These are phyloP conservation scores for Pseudogymnoascus sp. DNA, from an alignment of 2,329 filamentous ascomycete species.

Conservation along the genomic window DNA sequence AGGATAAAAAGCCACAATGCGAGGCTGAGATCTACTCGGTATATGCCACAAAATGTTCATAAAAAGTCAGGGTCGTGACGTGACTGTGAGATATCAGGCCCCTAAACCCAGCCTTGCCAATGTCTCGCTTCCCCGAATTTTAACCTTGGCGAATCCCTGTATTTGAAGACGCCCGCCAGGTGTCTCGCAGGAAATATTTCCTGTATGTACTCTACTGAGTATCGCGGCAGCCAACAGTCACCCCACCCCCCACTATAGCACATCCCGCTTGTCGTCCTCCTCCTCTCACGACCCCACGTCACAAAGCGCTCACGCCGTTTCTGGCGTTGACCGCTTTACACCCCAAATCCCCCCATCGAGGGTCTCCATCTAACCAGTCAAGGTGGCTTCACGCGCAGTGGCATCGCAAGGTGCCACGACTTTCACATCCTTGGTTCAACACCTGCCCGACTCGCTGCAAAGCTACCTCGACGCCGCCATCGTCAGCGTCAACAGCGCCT, in stretches of 20 bases:
- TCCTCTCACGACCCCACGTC: conserved; percentile 1
- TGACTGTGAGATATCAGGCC: neutral
- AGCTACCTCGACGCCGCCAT: conserved; percentile 46
- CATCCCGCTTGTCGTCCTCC: neutral
- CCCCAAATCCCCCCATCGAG: conserved; percentile 7
- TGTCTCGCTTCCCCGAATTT: conserved; percentile 29
- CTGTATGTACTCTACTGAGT: conserved; percentile 24
- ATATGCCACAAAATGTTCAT: neutral
- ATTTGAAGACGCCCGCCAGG: conserved; percentile 28
- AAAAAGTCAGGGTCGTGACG: neutral
- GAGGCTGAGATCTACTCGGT: neutral
- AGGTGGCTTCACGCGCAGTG: conserved; percentile 33
- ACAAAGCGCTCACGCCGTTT: conserved; percentile 4
- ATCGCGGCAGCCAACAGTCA: neutral
- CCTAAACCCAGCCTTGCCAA: neutral
- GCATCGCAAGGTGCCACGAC: conserved; percentile 52
- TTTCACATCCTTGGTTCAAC: conserved; percentile 44
- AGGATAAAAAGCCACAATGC: neutral
- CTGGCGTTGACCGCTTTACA: conserved; percentile 2
- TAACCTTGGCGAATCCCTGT: conserved; percentile 35
- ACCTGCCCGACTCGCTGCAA: conserved; percentile 41
- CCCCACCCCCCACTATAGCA: conserved; percentile 2
- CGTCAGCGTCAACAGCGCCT: conserved; percentile 38
- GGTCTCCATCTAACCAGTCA: conserved; percentile 20
- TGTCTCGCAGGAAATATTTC: conserved; percentile 21